Evolutionary conservation across 2,329 filamentous ascomycete species (phyloP).

Genomic region (Pseudopithomyces chartarum): DNA sequence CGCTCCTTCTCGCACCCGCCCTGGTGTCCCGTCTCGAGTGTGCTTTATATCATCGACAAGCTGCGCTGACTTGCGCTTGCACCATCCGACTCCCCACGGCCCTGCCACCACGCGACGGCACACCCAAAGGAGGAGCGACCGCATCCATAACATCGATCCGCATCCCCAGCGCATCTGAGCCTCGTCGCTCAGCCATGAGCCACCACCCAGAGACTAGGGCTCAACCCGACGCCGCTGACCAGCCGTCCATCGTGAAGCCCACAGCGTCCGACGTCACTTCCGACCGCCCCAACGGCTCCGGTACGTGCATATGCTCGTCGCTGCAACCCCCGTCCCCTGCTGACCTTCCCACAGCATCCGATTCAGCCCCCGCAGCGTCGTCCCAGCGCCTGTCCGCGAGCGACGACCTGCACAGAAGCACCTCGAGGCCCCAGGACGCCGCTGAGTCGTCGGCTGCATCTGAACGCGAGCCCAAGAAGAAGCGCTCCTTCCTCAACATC

Average conservation of each 20-base stretch:
- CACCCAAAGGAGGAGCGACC: conserved; percentile 29
- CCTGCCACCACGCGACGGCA: conserved; percentile 34
- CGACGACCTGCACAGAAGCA: conserved; percentile 21
- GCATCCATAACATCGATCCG: conserved; percentile 19
- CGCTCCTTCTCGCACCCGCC: conserved; percentile 32
- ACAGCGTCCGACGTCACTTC: conserved; percentile 20
- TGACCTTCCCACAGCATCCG: conserved; percentile 21
- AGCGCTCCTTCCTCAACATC: conserved; percentile 44
- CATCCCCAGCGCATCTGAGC: conserved; percentile 23
- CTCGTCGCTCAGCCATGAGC: conserved; percentile 43
- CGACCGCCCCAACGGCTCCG: conserved; percentile 40
- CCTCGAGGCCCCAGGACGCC: conserved; percentile 20
- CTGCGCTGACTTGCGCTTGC: conserved; percentile 6
- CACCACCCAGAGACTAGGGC: conserved; percentile 31
- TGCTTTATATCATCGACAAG: conserved; percentile 14
- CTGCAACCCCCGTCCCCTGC: conserved; percentile 5
- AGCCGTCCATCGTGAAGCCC: conserved; percentile 36
- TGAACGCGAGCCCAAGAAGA: conserved; percentile 39
- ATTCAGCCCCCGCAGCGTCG: conserved; percentile 19
- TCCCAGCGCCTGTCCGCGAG: conserved; percentile 29
- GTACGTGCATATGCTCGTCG: conserved; percentile 29
- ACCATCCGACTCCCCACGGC: conserved; percentile 8
- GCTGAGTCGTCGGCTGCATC: conserved; percentile 14
- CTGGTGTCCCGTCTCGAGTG: conserved; percentile 22
- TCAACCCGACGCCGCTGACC: conserved; percentile 30